Percentiles rank a stretch among this genome's conserved stretches.
These are phyloP conservation scores for Trichoderma erinaceum DNA, from an alignment of 495 filamentous ascomycete genomes.

Conservation along the genomic window DNA sequence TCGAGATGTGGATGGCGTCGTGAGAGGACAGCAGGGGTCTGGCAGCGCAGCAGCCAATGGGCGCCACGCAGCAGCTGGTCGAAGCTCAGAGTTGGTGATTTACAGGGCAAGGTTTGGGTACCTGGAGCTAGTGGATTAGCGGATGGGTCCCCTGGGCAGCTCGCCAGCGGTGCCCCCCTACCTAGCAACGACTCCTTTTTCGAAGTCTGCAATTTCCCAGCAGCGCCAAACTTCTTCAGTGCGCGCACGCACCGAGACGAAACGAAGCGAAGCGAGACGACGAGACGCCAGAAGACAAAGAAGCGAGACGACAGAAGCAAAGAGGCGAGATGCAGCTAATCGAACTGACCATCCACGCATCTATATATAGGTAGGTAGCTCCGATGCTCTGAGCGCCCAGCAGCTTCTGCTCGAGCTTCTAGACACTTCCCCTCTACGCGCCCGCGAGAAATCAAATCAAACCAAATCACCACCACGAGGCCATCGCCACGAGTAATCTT, in stretches of 20 bases:
- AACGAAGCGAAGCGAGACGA: background rate
- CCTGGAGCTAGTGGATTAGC: too few species aligned
- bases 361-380: too few species aligned
- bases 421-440: background rate
- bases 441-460: background rate
- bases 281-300: background rate
- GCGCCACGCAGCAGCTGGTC: slow-evolving; percentile 3
- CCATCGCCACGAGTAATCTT: background rate
- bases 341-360: too few species aligned
- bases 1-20: background rate
- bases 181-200: background rate
- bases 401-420: too few species aligned
- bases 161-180: too few species aligned
- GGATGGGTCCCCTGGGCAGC: too few species aligned
- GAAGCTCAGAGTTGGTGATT: too few species aligned
- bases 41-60: background rate
- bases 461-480: background rate
- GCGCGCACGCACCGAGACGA: background rate
- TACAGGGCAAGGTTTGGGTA: too few species aligned
- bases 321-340: too few species aligned
- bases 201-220: background rate
- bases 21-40: background rate
- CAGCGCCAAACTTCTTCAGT: background rate
- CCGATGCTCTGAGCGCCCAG: too few species aligned
- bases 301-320: background rate